These are phyloP conservation scores for Macrolepiota fuliginosa DNA, from an alignment of 768 basidiomycete species.

Conservation along the genomic window DNA sequence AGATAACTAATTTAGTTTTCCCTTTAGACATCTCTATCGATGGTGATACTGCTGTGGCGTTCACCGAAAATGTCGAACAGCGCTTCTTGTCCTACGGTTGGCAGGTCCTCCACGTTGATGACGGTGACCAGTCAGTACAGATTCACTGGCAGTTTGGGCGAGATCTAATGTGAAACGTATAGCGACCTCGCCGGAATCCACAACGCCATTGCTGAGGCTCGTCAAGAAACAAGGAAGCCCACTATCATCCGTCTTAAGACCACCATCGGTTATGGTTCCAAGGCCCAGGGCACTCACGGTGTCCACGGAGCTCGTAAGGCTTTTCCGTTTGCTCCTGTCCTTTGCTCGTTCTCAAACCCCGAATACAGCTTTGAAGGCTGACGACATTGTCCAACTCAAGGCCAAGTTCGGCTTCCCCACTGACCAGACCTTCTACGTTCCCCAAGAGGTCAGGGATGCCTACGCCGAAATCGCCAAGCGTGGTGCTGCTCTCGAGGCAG, in stretches of 20 bases:
- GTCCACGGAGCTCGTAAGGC: conserved; percentile 90
- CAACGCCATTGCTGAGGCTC: conserved; percentile 75
- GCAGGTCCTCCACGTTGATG: conserved; percentile 83
- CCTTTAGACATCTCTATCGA: conserved; percentile 89
- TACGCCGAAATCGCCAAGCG: conserved; percentile 68
- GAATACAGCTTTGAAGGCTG: conserved; percentile 78
- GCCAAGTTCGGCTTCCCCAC: conserved; percentile 80
- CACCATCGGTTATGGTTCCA: conserved; percentile 93
- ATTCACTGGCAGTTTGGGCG: not conserved
- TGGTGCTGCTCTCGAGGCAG: conserved; percentile 69
- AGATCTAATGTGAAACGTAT: conserved; percentile 4
- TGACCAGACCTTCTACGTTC: conserved; percentile 75
- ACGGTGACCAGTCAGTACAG: conserved; percentile 67
- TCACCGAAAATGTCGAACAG: conserved; percentile 90
- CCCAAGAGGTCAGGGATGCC: conserved; percentile 63
- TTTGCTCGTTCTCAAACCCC: not conserved
- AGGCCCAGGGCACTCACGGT: conserved; percentile 89
- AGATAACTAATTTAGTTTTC: not conserved
- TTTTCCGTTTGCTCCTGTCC: not conserved
- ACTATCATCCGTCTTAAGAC: conserved; percentile 85
- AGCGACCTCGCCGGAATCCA: conserved; percentile 79
- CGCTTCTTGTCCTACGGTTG: conserved; percentile 92
- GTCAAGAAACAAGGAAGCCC: conserved; percentile 76
- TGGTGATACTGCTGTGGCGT: conserved; percentile 87
- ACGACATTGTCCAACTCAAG: conserved; percentile 85